Base-by-base conservation (phyloP, 228 moss, liverwort and hornwort species). In the Sphagnum fallax region DNA sequence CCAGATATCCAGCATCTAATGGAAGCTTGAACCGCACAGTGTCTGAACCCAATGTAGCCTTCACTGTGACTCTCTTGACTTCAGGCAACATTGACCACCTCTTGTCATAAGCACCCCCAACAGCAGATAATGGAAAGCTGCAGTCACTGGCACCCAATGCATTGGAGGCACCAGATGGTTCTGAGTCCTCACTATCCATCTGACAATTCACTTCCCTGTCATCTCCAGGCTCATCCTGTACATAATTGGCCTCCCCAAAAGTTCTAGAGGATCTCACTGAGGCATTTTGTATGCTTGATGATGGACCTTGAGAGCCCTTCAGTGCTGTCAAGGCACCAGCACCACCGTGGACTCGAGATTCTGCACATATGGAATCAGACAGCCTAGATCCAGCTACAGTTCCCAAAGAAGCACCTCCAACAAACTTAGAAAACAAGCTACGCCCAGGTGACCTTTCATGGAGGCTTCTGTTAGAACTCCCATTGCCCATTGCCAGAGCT, bases 21-120 rank as follows among this genome's bases (percentile, higher is more conserved):
- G 71, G 73, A 1, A 98, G 79, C 72, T 93, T 98, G 69, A 98
- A 98, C 64, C 97, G 81, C 2, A 93, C 91, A 7, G 90, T 98
- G 69, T 98, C 97, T 13, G 75, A 71, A 7, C 81, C 89, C 52
- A 80, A 89, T 4, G 97, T 91, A 8, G 90, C 97, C 74, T 98
- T 98, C 52, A 98, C 90, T 5, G 83, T 98, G 7, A 89, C 80
- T 5, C 72, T 69, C 6, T 68, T 72, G 8, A 77, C 71, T 13
- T 85, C 88, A 6, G 51, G 71, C 14, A 73, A 75, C 2, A 32
- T 32, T 32, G 32, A 75, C 74, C 83, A 88, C 32, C 32, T 32
- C 32, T 84, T 83, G 52, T 78, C 77, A 8, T 82, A 74, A 4
- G 58, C 78, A 51, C 6, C 75, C n/a, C 78, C 84, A 8, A 76